phyloP scores from a whole-genome alignment of 768 basidiomycete genomes.

The Leccinum rimulosum region DNA sequence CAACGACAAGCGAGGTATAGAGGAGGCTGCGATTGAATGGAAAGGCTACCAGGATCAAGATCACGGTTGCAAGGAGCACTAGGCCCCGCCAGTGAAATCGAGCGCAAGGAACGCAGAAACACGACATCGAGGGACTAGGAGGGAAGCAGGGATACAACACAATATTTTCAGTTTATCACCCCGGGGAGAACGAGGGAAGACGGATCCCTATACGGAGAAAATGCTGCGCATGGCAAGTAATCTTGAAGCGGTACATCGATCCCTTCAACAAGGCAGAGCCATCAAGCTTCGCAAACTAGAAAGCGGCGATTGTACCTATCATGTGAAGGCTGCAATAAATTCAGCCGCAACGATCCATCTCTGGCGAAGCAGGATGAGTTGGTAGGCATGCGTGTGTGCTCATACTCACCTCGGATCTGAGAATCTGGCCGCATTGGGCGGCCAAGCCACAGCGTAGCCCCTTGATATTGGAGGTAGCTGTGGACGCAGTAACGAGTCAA shows the following conservation, averaged over 20 bases:
- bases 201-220: not conserved
- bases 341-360: not conserved
- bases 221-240: not conserved
- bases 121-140: conserved; percentile 2
- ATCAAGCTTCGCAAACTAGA: not conserved
- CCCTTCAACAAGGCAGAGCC: not conserved
- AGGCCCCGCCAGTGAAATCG: conserved; percentile 5
- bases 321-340: not conserved
- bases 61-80: conserved; percentile 5
- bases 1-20: conserved; percentile 10
- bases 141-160: not conserved
- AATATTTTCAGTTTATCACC: not conserved
- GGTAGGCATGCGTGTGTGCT: not conserved
- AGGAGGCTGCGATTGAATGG: conserved; percentile 25
- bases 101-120: not conserved
- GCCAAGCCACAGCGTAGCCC: not conserved
- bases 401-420: not conserved
- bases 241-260: not conserved
- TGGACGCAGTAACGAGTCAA: too few species aligned
- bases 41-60: conserved; percentile 16
- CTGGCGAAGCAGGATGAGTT: not conserved
- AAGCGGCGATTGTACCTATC: not conserved
- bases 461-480: not conserved
- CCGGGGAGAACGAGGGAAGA: not conserved
- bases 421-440: not conserved